Base-by-base conservation (phyloP, 1,139 yeast species). In the Yamadazyma jaroonii region DNA sequence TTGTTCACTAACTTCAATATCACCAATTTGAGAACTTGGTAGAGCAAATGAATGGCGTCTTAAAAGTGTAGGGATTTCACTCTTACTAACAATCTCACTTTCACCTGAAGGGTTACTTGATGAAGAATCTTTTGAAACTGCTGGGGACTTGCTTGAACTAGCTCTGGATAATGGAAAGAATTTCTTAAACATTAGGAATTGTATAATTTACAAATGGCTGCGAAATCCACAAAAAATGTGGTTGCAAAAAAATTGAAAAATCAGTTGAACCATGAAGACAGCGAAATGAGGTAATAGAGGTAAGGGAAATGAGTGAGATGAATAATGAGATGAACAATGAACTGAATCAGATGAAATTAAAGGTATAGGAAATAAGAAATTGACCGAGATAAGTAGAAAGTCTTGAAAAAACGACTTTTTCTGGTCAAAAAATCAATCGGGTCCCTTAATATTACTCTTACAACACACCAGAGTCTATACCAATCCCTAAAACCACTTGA, bases 21-120 rank as follows among this genome's bases (percentile, higher is more conserved):
- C 13, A n/a, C 23, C 21, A 12, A 17, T 13, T 3, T 34, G 30
- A 6, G 21, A 6, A 12, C 15, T 10, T 4, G 35, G 36, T 14
- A 21, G 23, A 11, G 23, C 37, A 37, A 37, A 37, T 7, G 41
- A 38, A 21, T 38, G 38, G 23, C 38, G 31, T 24, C 36, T 25
- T 23, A 17, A n/a, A 10, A 28, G 9, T 3, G 29, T 22, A 2
- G 41, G 38, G 6, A 34, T 12, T 17, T 30, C 36, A 8, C 11
- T 27, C 9, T 24, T 23, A 6, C 23, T 14, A n/a, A 31, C 20
- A 20, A 14, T 11, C 20, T 35, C 32, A 27, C 21, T 32, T 21
- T 20, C 23, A 3, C 29, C 31, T 10, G 33, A 13, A 22, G 27
- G 27, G 22, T 15, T 22, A 7, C 29, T 21, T 22, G 31, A 17